Conservation (phyloP, 306 rosid genomes). For the Cucurbita pepo region DNA sequence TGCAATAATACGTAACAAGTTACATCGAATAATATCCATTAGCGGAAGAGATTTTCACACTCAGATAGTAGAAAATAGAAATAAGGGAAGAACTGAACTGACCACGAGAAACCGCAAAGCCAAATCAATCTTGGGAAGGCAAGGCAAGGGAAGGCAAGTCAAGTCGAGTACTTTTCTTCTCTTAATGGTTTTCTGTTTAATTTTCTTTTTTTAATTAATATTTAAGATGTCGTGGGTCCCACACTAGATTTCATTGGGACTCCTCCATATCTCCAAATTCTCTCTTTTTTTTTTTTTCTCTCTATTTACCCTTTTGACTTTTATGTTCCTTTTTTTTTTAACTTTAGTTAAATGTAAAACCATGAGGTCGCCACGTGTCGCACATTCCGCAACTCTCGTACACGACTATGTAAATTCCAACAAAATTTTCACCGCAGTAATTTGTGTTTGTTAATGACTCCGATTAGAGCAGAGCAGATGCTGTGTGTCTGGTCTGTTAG, state of each 20-base stretch:
- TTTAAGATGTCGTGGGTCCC: conserved; percentile 19
- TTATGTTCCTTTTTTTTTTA: neutral
- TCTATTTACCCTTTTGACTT: neutral
- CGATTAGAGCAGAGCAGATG: neutral
- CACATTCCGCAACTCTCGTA: neutral
- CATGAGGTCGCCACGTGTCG: conserved; percentile 32
- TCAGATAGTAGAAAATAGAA: too few relatives aligned
- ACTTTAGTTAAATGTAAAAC: neutral
- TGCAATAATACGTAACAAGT: too few relatives aligned
- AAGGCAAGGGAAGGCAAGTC: too few relatives aligned
- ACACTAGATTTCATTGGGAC: conserved; percentile 18
- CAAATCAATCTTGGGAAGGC: too few relatives aligned
- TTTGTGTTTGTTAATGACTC: neutral
- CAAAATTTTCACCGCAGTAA: neutral
- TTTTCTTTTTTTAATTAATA: too few relatives aligned
- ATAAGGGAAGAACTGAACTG: too few relatives aligned
- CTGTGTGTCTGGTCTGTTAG: neutral
- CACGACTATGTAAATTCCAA: neutral
- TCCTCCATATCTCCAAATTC: conserved; percentile 22
- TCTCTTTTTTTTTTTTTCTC: conserved; percentile 13
- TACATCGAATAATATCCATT: too few relatives aligned
- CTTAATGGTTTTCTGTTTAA: too few relatives aligned
- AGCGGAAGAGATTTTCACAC: too few relatives aligned
- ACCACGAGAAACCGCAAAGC: too few relatives aligned
- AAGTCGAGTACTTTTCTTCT: too few relatives aligned